A percentile compares a stretch with the other conserved stretches of the same genome.
These are phyloP conservation scores for Mallotus nudiflorus DNA, from an alignment of 345 rosid genomes.

Conservation along the genomic window DNA sequence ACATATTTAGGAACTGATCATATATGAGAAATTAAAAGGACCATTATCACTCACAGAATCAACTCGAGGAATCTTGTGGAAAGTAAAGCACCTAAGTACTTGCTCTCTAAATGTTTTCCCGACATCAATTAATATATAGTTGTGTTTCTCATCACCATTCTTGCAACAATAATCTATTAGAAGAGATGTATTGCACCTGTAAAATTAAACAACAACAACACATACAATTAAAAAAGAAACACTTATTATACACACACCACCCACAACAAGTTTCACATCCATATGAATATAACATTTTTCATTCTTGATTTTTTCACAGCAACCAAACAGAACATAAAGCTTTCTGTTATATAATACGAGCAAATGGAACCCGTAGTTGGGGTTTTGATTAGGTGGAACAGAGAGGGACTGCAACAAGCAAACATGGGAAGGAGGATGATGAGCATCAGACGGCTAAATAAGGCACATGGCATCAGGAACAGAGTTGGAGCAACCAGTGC, in stretches of 20 bases:
- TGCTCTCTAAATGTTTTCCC: conserved; percentile 98
- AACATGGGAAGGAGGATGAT: conserved; percentile 80
- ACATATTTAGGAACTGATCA: not conserved
- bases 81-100: conserved; percentile 93
- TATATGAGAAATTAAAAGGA: not conserved
- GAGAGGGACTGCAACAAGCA: conserved; percentile 62
- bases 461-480: conserved; percentile 84
- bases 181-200: conserved; percentile 90
- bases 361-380: conserved; percentile 67
- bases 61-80: conserved; percentile 76
- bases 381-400: conserved; percentile 70
- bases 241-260: too few species aligned
- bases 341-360: not conserved
- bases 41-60: conserved; percentile 66
- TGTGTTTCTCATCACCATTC: conserved; percentile 53
- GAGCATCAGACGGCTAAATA: conserved; percentile 73
- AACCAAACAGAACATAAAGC: too few species aligned
- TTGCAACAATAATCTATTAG: conserved; percentile 70
- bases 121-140: conserved; percentile 78
- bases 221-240: too few species aligned
- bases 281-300: too few species aligned
- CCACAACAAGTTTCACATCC: too few species aligned
- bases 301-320: not conserved
- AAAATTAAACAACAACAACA: too few species aligned
- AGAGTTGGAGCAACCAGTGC: conserved; percentile 96